Evolutionary conservation across 768 basidiomycete genomes (phyloP).

Genomic region (Hortiboletus flavorubellus): DNA sequence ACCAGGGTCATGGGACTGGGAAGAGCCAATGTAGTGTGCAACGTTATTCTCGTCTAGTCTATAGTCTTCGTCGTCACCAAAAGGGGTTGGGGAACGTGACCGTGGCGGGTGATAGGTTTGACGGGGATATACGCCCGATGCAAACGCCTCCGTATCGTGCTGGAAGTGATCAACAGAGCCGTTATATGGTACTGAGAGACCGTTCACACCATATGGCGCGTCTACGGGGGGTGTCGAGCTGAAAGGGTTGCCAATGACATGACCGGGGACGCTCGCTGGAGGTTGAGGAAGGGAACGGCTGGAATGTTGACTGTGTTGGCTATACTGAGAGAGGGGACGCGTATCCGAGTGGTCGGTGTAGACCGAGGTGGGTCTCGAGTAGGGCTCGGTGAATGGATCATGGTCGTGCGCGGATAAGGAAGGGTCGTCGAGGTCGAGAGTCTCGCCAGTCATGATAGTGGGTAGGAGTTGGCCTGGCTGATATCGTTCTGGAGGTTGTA

Average conservation of each 20-base stretch:
- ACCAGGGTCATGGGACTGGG: constrained; percentile 15
- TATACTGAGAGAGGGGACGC: constrained; percentile 34
- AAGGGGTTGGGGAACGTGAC: constrained; percentile 76
- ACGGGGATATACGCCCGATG: constrained; percentile 57
- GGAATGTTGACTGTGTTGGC: constrained; percentile 37
- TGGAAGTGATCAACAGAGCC: constrained; percentile 52
- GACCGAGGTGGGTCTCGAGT: constrained; percentile 27
- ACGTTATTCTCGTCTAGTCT: constrained; percentile 53
- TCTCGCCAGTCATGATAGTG: constrained; percentile 65
- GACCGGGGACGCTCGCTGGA: constrained; percentile 11
- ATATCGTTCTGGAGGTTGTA: constrained; percentile 38
- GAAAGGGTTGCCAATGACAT: constrained; percentile 26
- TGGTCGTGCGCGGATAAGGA: constrained; percentile 29
- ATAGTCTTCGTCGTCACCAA: constrained; percentile 71
- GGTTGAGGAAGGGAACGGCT: constrained; percentile 27
- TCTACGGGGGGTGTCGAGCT: constrained; percentile 12
- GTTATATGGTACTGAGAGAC: constrained; percentile 35
- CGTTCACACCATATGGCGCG: constrained; percentile 10
- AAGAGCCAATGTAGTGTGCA: constrained; percentile 50
- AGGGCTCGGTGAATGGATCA: constrained; percentile 28
- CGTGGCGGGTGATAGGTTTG: constrained; percentile 49
- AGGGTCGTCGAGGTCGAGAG: constrained; percentile 47
- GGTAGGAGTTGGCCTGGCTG: constrained; percentile 59
- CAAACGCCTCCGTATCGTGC: constrained; percentile 65
- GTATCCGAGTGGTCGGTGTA: constrained; percentile 27